phyloP scores from a whole-genome alignment of 257 asterid genomes.

The Cruciata laevipes region DNA sequence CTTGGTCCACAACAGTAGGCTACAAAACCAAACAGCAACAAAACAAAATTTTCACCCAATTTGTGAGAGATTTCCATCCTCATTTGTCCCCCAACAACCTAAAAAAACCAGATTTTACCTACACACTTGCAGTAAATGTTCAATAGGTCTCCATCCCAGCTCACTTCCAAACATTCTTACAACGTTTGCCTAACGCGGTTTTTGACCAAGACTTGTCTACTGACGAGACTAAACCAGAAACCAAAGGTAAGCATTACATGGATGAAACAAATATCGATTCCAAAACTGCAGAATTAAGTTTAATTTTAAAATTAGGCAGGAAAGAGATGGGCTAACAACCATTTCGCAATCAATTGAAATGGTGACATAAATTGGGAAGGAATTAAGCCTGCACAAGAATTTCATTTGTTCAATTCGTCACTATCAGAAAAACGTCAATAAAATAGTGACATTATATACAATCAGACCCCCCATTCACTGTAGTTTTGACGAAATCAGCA shows the following conservation, averaged over 20 bases:
- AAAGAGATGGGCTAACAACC: not conserved
- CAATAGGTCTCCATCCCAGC: not conserved
- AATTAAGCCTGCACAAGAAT: not conserved
- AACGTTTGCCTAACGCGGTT: constrained; percentile 8
- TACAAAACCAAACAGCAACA: constrained; percentile 5
- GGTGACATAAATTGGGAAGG: not conserved
- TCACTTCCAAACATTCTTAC: not conserved
- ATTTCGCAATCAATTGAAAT: not conserved
- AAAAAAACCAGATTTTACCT: not conserved
- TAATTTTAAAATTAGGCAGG: not conserved
- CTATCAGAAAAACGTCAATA: not conserved
- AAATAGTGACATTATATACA: constrained; percentile 2
- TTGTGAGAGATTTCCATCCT: constrained; percentile 2
- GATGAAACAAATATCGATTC: not conserved
- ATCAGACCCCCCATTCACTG: not conserved
- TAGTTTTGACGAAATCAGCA: constrained; percentile 3
- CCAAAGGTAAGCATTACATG: too few relatives aligned
- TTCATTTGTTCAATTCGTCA: not conserved
- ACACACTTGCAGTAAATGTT: not conserved
- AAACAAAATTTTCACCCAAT: constrained; percentile 1
- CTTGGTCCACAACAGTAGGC: constrained; percentile 23
- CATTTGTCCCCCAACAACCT: constrained; percentile 11
- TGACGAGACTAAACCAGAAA: not conserved
- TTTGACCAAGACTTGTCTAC: not conserved
- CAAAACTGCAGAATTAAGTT: not conserved